A percentile compares a stretch with the other conserved stretches of the same genome.
Conservation (phyloP, 2,329 filamentous ascomycete species). For the Trichoderma aggressivum region DNA sequence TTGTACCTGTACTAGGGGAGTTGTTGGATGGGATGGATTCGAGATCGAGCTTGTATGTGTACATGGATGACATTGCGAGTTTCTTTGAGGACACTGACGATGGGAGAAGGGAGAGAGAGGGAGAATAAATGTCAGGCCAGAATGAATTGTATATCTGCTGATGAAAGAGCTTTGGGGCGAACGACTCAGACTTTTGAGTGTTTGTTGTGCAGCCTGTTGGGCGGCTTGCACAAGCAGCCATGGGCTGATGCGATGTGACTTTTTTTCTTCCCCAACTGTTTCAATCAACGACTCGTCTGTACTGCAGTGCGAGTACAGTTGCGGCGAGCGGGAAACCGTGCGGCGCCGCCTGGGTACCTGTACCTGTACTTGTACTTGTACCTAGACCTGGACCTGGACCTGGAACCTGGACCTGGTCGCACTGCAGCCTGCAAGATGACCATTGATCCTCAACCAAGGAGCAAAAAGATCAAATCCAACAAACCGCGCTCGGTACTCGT, state of each 20-base stretch:
- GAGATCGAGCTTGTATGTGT: not conserved
- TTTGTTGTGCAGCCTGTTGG: not conserved
- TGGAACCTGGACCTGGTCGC: not conserved
- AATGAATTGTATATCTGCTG: not conserved
- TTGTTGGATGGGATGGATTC: too few relatives aligned
- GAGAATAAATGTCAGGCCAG: not conserved
- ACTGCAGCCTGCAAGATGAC: conserved; percentile 16
- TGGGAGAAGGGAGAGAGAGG: not conserved
- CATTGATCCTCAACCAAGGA: not conserved
- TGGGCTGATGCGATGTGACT: not conserved
- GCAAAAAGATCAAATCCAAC: not conserved
- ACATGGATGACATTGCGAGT: not conserved
- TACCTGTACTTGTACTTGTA: not conserved
- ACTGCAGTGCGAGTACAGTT: not conserved
- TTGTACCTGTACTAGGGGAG: not conserved
- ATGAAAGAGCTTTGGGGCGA: not conserved
- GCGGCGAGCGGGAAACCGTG: not conserved
- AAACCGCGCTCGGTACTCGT: not conserved
- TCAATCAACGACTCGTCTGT: not conserved
- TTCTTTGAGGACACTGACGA: too few relatives aligned
- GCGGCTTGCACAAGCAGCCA: not conserved
- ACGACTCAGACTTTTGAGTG: not conserved
- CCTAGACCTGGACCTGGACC: not conserved
- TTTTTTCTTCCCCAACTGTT: conserved; percentile 19
- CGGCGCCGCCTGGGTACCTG: not conserved